A percentile compares a stretch with the other conserved stretches of the same genome.
phyloP scores from a whole-genome alignment of 192 early-diverging fungal species.

The Allomyces javanicus region DNA sequence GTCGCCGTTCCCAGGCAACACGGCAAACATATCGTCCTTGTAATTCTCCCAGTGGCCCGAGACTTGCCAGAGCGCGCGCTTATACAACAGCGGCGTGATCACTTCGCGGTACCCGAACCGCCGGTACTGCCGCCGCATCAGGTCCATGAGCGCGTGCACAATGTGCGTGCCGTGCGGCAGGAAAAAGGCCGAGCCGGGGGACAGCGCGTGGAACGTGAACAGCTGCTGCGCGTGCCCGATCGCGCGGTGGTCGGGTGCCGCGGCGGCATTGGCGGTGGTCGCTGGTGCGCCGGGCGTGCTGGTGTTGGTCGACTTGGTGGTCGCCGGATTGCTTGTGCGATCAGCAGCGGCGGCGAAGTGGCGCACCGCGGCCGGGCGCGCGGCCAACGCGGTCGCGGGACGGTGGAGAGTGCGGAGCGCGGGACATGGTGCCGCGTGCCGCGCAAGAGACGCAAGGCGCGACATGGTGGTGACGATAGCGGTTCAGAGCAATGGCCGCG shows the following conservation, averaged over 20 bases:
- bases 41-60: slow-evolving; percentile 95
- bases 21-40: slow-evolving; percentile 76
- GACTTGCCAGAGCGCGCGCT: slow-evolving; percentile 79
- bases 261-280: not conserved
- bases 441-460: too few relatives aligned
- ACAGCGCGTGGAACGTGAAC: slow-evolving; percentile 47
- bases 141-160: slow-evolving; percentile 49
- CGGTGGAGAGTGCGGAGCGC: too few relatives aligned
- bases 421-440: too few relatives aligned
- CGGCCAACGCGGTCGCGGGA: too few relatives aligned
- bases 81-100: slow-evolving; percentile 78
- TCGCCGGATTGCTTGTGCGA: too few relatives aligned
- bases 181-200: slow-evolving; percentile 55
- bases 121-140: slow-evolving; percentile 54
- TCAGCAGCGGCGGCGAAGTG: too few relatives aligned
- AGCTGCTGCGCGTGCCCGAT: slow-evolving; percentile 48
- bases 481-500: too few relatives aligned
- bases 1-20: slow-evolving; percentile 1
- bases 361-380: too few relatives aligned
- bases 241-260: slow-evolving; percentile 31
- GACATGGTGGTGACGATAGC: too few relatives aligned
- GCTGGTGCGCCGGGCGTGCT: too few relatives aligned
- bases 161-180: slow-evolving; percentile 62
- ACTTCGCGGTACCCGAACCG: slow-evolving; percentile 70
- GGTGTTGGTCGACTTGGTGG: too few relatives aligned